Conservation (phyloP, 305 asterid genomes). For the Fraxinus velutina region DNA sequence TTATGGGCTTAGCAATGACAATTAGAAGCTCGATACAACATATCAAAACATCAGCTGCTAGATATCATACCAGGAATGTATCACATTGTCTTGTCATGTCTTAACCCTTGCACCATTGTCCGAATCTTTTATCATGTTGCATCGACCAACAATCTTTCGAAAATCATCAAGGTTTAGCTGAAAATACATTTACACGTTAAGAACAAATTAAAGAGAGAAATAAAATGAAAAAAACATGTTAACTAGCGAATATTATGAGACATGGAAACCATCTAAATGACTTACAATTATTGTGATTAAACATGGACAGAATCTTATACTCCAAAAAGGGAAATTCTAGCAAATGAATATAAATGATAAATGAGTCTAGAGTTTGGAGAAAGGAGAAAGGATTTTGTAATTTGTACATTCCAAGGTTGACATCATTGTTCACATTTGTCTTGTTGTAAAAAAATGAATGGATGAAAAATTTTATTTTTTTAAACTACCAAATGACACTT, state of each 20-base stretch:
- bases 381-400: neutral
- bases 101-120: conserved; percentile 32
- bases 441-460: neutral
- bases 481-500: neutral
- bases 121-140: conserved; percentile 61
- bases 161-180: conserved; percentile 79
- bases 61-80: neutral
- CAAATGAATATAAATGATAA: neutral
- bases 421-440: neutral
- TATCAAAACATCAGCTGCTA: neutral
- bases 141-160: conserved; percentile 60
- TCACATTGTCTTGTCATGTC: neutral
- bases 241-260: neutral
- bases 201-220: neutral
- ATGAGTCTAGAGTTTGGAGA: neutral
- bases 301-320: neutral
- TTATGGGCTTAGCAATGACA: neutral
- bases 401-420: neutral
- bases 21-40: neutral
- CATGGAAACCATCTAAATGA: neutral
- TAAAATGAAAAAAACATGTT: neutral
- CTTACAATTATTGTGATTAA: neutral
- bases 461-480: no score
- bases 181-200: conserved; percentile 10
- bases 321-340: neutral